Percentiles rank a stretch among this genome's conserved stretches.
phyloP scores from a whole-genome alignment of 1,284 basidiomycete species.

The Marasmius oreades region DNA sequence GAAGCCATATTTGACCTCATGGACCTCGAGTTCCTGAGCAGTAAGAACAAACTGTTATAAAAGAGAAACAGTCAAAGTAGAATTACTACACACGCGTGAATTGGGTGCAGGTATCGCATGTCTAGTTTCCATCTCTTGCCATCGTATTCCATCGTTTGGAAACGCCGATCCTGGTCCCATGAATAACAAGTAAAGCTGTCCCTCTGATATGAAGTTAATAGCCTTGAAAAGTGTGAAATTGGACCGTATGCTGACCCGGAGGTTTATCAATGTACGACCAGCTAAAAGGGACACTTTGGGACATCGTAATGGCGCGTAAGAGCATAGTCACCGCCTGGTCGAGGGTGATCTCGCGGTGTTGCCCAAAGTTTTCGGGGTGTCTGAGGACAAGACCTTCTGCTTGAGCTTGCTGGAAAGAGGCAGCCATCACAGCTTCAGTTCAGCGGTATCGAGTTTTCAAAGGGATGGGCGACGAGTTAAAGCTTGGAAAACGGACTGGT shows the following conservation, averaged over 20 bases:
- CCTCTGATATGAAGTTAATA: constrained; percentile 43
- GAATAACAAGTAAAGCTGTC: constrained; percentile 59
- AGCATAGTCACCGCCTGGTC: constrained; percentile 62
- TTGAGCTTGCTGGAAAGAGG: constrained; percentile 33
- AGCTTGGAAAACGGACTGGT: background rate
- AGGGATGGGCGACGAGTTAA: background rate
- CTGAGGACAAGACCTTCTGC: constrained; percentile 56
- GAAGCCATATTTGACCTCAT: constrained; percentile 70
- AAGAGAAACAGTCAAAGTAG: no score
- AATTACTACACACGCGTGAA: constrained; percentile 2
- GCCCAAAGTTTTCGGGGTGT: constrained; percentile 59
- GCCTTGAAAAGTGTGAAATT: constrained; percentile 5
- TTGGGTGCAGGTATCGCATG: constrained; percentile 43
- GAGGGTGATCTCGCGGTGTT: constrained; percentile 50
- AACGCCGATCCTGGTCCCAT: constrained; percentile 51
- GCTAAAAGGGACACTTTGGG: constrained; percentile 54
- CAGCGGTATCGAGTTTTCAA: background rate
- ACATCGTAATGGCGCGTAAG: constrained; percentile 48
- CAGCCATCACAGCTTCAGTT: background rate
- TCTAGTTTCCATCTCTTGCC: constrained; percentile 63
- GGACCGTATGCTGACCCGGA: constrained; percentile 35
- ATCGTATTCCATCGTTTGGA: constrained; percentile 70
- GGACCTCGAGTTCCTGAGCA: constrained; percentile 66
- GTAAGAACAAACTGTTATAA: no score
- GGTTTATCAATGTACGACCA: constrained; percentile 77